phyloP scores from a whole-genome alignment of 2,329 filamentous ascomycete genomes.

The Penicillium sp. region DNA sequence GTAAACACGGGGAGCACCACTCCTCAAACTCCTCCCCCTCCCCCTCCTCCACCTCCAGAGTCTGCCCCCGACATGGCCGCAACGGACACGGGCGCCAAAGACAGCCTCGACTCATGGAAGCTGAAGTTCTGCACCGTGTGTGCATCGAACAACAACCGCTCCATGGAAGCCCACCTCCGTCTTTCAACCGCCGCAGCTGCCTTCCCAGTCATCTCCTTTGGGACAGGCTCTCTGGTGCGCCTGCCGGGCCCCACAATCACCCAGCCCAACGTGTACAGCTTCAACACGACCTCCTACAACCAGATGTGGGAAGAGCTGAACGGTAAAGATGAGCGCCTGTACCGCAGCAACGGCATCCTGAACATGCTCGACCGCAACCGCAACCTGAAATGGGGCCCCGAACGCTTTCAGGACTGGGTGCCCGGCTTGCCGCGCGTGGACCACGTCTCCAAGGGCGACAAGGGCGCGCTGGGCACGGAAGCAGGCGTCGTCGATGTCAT shows the following conservation, averaged over 20 bases:
- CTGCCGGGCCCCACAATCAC: constrained; percentile 86
- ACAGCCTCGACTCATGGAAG: constrained; percentile 63
- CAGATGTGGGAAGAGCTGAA: constrained; percentile 91
- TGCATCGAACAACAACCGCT: constrained; percentile 97
- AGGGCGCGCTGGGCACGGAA: constrained; percentile 77
- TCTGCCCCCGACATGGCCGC: constrained; percentile 13
- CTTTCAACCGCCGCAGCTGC: constrained; percentile 77
- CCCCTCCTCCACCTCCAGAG: constrained; percentile 48
- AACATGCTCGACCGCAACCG: constrained; percentile 95
- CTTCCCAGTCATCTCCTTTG: constrained; percentile 97
- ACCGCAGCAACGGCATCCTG: constrained; percentile 86
- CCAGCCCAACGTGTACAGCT: constrained; percentile 95
- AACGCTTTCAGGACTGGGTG: constrained; percentile 97
- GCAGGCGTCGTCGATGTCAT: constrained; percentile 89
- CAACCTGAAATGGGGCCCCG: constrained; percentile 88
- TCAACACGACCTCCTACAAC: constrained; percentile 95
- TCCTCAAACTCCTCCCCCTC: constrained; percentile 44
- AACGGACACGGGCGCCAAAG: constrained; percentile 9
- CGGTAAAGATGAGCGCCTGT: constrained; percentile 79
- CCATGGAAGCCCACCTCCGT: constrained; percentile 98
- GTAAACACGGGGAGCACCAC: constrained; percentile 47
- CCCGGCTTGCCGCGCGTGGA: constrained; percentile 80
- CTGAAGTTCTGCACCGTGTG: constrained; percentile 98
- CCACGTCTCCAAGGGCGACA: constrained; percentile 65
- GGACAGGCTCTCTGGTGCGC: constrained; percentile 90